Conservation (phyloP, 495 filamentous ascomycete species). For the Daldinia decipiens region DNA sequence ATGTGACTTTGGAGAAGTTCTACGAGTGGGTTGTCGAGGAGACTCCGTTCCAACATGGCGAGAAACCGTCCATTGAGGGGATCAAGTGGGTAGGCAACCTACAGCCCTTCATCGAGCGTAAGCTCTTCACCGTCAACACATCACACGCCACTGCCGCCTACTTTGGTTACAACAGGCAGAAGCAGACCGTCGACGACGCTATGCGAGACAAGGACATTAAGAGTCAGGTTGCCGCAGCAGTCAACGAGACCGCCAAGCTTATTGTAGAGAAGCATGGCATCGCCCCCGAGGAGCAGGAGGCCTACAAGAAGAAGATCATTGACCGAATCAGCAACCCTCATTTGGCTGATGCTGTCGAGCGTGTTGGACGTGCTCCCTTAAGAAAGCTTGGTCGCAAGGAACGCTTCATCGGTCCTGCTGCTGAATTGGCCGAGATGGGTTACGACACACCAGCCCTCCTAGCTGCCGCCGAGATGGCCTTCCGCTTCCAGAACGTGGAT, state of each 20-base stretch:
- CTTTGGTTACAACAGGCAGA: constrained; percentile 85
- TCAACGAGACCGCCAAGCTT: constrained; percentile 83
- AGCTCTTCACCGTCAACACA: constrained; percentile 99
- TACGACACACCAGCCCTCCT: constrained; percentile 75
- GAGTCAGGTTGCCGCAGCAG: constrained; percentile 74
- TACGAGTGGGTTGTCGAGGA: constrained; percentile 97
- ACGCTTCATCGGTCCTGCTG: constrained; percentile 92
- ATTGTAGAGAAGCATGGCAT: constrained; percentile 90
- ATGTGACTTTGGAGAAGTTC: constrained; percentile 97
- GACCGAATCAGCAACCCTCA: constrained; percentile 93
- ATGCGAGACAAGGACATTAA: constrained; percentile 70
- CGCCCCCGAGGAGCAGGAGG: constrained; percentile 76
- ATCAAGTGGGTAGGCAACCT: constrained; percentile 93
- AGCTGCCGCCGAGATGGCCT: constrained; percentile 82
- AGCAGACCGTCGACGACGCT: constrained; percentile 87
- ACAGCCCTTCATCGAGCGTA: constrained; percentile 96
- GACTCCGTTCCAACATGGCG: constrained; percentile 74
- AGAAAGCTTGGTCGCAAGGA: constrained; percentile 93
- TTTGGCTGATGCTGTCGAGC: constrained; percentile 90
- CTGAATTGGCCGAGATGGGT: constrained; percentile 81
- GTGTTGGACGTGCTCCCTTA: constrained; percentile 93
- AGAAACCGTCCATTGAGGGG: constrained; percentile 76
- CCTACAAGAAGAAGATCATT: constrained; percentile 92
- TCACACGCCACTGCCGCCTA: constrained; percentile 97
- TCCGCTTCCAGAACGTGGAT: constrained; percentile 91